Evolutionary conservation across 192 early-diverging fungal species (phyloP).

Genomic region (Coemansia sp.): DNA sequence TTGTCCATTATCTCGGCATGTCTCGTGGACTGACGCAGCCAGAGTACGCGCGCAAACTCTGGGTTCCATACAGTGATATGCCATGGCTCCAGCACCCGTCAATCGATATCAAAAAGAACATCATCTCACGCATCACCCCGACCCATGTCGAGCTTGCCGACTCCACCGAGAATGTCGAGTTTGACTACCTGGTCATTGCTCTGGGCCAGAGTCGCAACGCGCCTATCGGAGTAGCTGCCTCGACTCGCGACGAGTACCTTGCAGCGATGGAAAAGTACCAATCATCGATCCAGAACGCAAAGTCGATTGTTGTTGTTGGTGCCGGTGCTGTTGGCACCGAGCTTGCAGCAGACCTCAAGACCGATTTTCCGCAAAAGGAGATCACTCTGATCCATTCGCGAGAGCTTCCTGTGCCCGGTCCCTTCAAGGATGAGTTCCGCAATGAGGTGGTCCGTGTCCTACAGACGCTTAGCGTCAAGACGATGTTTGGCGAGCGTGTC

Average conservation of each 20-base stretch:
- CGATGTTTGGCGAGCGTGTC: constrained; percentile 56
- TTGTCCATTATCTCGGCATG: constrained; percentile 44
- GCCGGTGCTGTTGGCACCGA: constrained; percentile 78
- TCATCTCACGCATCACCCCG: constrained; percentile 27
- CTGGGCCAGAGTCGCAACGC: constrained; percentile 36
- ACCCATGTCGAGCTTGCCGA: constrained; percentile 32
- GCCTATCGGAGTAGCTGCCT: constrained; percentile 32
- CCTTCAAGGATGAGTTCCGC: constrained; percentile 59
- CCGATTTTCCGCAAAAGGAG: constrained; percentile 41
- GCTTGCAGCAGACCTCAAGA: constrained; percentile 64
- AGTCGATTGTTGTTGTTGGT: constrained; percentile 66
- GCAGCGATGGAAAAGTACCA: constrained; percentile 21
- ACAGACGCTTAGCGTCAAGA: constrained; percentile 46
- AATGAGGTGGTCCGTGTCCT: constrained; percentile 41
- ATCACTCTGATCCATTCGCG: constrained; percentile 54
- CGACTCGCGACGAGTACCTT: constrained; percentile 37
- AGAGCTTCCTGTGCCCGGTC: constrained; percentile 56
- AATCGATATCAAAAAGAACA: constrained; percentile 24
- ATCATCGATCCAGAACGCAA: constrained; percentile 40
- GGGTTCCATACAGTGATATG: constrained; percentile 31
- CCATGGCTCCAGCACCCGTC: constrained; percentile 44
- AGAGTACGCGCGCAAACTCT: constrained; percentile 34
- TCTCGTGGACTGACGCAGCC: constrained; percentile 35
- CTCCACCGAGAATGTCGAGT: constrained; percentile 22
- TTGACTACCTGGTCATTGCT: constrained; percentile 48